phyloP scores from a whole-genome alignment of 768 basidiomycete genomes.

The Boletus sp. region DNA sequence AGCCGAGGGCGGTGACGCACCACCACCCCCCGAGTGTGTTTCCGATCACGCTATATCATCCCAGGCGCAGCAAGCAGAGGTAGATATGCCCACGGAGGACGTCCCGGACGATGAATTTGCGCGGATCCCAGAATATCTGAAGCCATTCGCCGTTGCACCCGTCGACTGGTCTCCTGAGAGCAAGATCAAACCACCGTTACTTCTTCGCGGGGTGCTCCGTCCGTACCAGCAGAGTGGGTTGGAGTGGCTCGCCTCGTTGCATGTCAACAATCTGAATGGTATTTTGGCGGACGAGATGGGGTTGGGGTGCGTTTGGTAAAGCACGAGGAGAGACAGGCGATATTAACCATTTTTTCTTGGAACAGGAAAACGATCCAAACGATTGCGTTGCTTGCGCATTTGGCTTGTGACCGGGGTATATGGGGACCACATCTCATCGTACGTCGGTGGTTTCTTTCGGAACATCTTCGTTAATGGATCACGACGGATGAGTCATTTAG shows the following conservation, averaged over 20 bases:
- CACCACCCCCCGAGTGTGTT: background rate
- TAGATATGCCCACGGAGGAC: constrained; percentile 35
- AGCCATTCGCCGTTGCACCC: constrained; percentile 66
- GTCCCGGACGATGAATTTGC: constrained; percentile 34
- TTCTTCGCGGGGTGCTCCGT: constrained; percentile 83
- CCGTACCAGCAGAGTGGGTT: constrained; percentile 93
- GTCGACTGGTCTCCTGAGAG: constrained; percentile 61
- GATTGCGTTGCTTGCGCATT: constrained; percentile 87
- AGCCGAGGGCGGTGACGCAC: background rate
- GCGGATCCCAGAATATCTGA: constrained; percentile 52
- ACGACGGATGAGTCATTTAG: constrained; percentile 29
- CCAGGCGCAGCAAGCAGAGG: constrained; percentile 4
- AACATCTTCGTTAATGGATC: background rate
- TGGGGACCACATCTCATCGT: constrained; percentile 92
- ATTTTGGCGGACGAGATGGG: constrained; percentile 96
- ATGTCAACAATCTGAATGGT: constrained; percentile 75
- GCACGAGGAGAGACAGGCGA: background rate
- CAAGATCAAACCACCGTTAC: constrained; percentile 59
- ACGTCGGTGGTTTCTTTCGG: constrained; percentile 19
- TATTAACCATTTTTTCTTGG: background rate
- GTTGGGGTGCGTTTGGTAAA: constrained; percentile 60
- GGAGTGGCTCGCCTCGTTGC: constrained; percentile 91
- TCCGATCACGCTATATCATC: background rate
- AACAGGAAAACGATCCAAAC: constrained; percentile 93
- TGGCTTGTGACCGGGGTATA: constrained; percentile 86